These are phyloP conservation scores for Strobilomyces confusus DNA, from an alignment of 768 basidiomycete genomes.

Conservation along the genomic window DNA sequence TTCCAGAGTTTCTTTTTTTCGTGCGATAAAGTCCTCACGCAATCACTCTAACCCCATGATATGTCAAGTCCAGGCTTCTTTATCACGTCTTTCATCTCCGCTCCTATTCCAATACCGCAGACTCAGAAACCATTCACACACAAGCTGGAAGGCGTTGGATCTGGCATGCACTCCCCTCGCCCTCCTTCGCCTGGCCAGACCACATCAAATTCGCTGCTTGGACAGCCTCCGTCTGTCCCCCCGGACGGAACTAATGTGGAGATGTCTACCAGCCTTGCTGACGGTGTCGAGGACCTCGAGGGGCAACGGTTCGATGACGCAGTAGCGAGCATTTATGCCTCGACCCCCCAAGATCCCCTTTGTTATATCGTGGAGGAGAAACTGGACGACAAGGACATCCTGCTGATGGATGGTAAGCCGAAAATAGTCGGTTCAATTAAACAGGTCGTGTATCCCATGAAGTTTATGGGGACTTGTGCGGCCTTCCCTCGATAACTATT, in stretches of 20 bases:
- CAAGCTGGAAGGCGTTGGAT: constrained; percentile 13
- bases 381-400: constrained; percentile 46
- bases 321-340: constrained; percentile 32
- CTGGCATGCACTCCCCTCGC: constrained; percentile 21
- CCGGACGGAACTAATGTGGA: neutral
- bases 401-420: constrained; percentile 56
- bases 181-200: constrained; percentile 17
- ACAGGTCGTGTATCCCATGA: constrained; percentile 9
- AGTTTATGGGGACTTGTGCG: constrained; percentile 24
- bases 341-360: constrained; percentile 22
- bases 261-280: neutral
- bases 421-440: constrained; percentile 10
- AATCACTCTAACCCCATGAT: constrained; percentile 24
- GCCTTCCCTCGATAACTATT: constrained; percentile 15
- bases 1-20: constrained; percentile 16
- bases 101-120: constrained; percentile 24
- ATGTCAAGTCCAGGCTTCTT: constrained; percentile 31
- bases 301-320: constrained; percentile 28
- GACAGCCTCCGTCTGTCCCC: constrained; percentile 21
- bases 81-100: constrained; percentile 33
- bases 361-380: constrained; percentile 49
- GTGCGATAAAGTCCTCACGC: constrained; percentile 15
- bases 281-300: constrained; percentile 3
- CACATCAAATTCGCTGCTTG: constrained; percentile 17
- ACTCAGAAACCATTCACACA: constrained; percentile 17